A percentile compares a stretch with the other conserved stretches of the same genome.
Evolutionary conservation across 345 rosid species (phyloP).

Genomic region (Noccaea caerulescens): DNA sequence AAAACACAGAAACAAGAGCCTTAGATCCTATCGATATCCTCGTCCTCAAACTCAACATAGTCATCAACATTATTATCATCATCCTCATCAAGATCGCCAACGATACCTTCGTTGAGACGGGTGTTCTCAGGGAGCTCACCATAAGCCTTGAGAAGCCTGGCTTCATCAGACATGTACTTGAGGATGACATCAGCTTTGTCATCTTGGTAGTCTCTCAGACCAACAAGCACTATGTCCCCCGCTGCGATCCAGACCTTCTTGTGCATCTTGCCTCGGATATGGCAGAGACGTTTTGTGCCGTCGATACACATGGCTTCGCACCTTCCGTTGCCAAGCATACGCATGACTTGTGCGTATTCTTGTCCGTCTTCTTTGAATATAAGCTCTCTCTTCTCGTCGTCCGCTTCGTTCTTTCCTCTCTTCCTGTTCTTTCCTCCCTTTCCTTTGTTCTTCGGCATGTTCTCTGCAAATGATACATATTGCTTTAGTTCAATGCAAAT

Average conservation of each 20-base stretch:
- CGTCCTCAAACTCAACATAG: slow-evolving; percentile 76
- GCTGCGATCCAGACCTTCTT: slow-evolving; percentile 91
- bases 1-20: slow-evolving; percentile 5
- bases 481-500: background rate
- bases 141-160: slow-evolving; percentile 75
- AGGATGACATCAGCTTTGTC: slow-evolving; percentile 86
- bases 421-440: slow-evolving; percentile 90
- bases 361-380: slow-evolving; percentile 80
- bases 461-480: slow-evolving; percentile 15
- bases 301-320: slow-evolving; percentile 76
- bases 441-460: slow-evolving; percentile 85
- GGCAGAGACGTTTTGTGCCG: slow-evolving; percentile 67
- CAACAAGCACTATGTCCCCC: slow-evolving; percentile 77
- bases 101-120: slow-evolving; percentile 71
- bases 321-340: slow-evolving; percentile 79
- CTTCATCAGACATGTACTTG: slow-evolving; percentile 83
- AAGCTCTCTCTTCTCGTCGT: slow-evolving; percentile 77
- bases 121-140: slow-evolving; percentile 79
- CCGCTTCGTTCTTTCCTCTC: slow-evolving; percentile 87
- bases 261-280: slow-evolving; percentile 86
- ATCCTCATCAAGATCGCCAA: slow-evolving; percentile 65
- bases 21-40: slow-evolving; percentile 78
- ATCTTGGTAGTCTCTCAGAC: slow-evolving; percentile 78
- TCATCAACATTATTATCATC: slow-evolving; percentile 61
- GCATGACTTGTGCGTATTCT: slow-evolving; percentile 72